Conservation (phyloP, 208 protist genomes). For the Leishmania arabica region DNA sequence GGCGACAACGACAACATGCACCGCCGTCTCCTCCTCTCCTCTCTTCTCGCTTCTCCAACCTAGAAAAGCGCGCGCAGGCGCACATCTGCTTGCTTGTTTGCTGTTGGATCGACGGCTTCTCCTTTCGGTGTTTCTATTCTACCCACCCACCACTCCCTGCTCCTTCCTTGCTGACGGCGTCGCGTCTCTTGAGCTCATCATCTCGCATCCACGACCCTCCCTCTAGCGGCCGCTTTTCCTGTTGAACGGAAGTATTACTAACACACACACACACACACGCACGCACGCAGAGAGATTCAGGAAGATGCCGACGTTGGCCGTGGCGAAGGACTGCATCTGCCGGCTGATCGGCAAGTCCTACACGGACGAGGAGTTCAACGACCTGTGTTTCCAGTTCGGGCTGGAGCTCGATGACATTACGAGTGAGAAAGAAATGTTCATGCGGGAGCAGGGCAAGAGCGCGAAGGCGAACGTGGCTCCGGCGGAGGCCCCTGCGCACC, state of each 20-base stretch:
- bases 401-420: slow-evolving; percentile 99
- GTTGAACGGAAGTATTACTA: neutral
- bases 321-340: slow-evolving; percentile 79
- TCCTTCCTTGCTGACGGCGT: too few relatives aligned
- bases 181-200: neutral
- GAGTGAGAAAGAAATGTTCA: slow-evolving; percentile 93
- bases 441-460: slow-evolving; percentile 84
- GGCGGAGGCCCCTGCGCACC: slow-evolving; percentile 46
- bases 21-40: neutral
- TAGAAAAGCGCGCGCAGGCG: neutral
- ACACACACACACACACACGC: slow-evolving; percentile 19
- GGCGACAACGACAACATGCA: neutral
- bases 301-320: slow-evolving; percentile 87
- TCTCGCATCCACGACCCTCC: neutral
- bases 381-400: slow-evolving; percentile 98
- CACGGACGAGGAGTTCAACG: slow-evolving; percentile 95
- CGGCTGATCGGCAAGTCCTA: slow-evolving; percentile 76
- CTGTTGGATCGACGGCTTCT: neutral
- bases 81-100: neutral
- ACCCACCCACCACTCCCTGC: too few relatives aligned
- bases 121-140: neutral
- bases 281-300: slow-evolving; percentile 16
- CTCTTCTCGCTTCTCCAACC: neutral
- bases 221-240: neutral
- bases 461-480: slow-evolving; percentile 17